phyloP scores from a whole-genome alignment of 352 stramenopile genomes.

The Phytopythium oedochilum region DNA sequence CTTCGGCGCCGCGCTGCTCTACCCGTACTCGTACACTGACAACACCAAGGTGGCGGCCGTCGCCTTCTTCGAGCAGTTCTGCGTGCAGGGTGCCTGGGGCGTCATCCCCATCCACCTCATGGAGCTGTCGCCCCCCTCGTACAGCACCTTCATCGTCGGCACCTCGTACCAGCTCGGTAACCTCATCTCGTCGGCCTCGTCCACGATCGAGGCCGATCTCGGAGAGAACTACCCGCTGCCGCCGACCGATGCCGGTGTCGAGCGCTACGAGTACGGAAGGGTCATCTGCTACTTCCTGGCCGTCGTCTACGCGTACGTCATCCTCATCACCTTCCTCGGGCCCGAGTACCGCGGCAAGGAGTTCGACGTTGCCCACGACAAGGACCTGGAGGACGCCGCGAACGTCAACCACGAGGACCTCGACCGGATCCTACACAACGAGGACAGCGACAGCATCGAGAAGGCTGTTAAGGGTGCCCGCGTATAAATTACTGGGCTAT shows the following conservation, averaged over 20 bases:
- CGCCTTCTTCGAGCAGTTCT: conserved; percentile 46
- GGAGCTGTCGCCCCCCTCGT: conserved; percentile 47
- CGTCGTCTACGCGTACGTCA: conserved; percentile 43
- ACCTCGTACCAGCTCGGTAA: conserved; percentile 55
- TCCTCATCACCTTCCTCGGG: conserved; percentile 38
- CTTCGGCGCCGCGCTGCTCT: conserved; percentile 28
- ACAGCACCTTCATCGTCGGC: conserved; percentile 40
- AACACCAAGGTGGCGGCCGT: conserved; percentile 18
- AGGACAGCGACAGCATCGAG: conserved; percentile 9
- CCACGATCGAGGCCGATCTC: conserved; percentile 42
- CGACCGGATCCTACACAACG: conserved; percentile 28
- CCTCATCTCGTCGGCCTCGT: conserved; percentile 43
- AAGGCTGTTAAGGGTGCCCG: conserved; percentile 16
- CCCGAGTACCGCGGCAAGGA: conserved; percentile 45
- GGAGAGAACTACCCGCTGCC: conserved; percentile 38
- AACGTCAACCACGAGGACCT: conserved; percentile 25
- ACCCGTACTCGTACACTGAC: conserved; percentile 38
- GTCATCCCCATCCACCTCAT: conserved; percentile 58
- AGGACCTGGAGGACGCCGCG: conserved; percentile 26
- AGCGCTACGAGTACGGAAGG: conserved; percentile 44
- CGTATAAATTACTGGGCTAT: no score
- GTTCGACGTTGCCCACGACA: conserved; percentile 37
- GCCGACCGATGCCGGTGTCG: conserved; percentile 14
- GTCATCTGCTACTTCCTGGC: conserved; percentile 43
- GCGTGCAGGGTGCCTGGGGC: conserved; percentile 46